A percentile compares a stretch with the other conserved stretches of the same genome.
These are phyloP conservation scores for Elsinoe perseae DNA, from an alignment of 2,329 filamentous ascomycete species.

Conservation along the genomic window DNA sequence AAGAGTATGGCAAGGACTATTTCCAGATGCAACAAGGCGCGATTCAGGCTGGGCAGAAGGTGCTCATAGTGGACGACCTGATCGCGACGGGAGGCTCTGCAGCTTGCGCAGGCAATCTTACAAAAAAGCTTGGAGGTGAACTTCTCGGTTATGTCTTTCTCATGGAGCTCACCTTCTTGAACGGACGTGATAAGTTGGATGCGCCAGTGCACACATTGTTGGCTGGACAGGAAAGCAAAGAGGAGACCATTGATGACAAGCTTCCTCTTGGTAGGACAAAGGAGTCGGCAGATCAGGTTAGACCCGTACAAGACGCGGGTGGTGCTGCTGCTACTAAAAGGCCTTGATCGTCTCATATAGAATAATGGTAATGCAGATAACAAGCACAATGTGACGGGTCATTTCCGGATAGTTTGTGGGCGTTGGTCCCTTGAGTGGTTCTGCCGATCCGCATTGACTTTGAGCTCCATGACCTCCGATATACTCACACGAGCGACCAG, in stretches of 20 bases:
- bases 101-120: constrained; percentile 75
- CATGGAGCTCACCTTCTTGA: constrained; percentile 87
- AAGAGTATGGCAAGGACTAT: constrained; percentile 91
- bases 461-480: background rate
- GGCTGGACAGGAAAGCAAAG: constrained; percentile 46
- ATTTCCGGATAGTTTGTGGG: background rate
- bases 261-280: constrained; percentile 22
- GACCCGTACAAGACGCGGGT: constrained; percentile 22
- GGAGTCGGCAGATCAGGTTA: constrained; percentile 20
- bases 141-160: constrained; percentile 89
- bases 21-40: constrained; percentile 93
- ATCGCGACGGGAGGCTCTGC: constrained; percentile 97
- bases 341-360: constrained; percentile 20
- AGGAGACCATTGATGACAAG: constrained; percentile 16
- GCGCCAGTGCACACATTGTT: constrained; percentile 79
- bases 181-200: constrained; percentile 82
- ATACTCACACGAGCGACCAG: too few relatives aligned
- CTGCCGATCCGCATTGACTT: background rate
- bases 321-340: constrained; percentile 21
- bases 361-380: background rate
- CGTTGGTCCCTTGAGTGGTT: background rate
- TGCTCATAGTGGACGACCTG: constrained; percentile 92
- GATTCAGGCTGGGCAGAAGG: constrained; percentile 77
- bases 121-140: constrained; percentile 76
- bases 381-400: background rate